Base-by-base conservation (phyloP, 371 early-diverging fungal genomes). In the Rhizopus sp. region DNA sequence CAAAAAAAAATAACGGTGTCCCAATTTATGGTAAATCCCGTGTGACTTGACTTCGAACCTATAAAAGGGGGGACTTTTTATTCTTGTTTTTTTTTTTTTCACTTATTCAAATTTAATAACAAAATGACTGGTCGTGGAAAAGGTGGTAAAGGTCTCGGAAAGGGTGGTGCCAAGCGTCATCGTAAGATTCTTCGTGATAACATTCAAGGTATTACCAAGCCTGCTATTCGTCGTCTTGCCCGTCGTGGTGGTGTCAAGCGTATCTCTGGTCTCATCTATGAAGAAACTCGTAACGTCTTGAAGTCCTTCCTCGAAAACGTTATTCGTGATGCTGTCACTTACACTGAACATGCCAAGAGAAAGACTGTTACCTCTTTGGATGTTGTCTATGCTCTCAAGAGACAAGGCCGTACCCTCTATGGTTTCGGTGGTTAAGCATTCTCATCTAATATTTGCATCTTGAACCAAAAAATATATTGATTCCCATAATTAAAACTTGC, bases 131-230 rank as follows among this genome's bases (percentile, higher is more conserved):
- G 93, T 75, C 88, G 95, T 79, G 98, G 97, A 69, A 97, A 97
- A 86, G 94, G 95, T 78, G 96, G 96, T 78, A 97, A 96, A 85
- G 96, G 96, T 76, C 84, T 93, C 64, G 96, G 96, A 88, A 96
- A 94, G 83, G 95, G 95, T 66, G 93, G 94, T 61, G 96, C 96
- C 73, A 97, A 97, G 88, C 97, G 99, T 78, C 99, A 99, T 83
- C 92, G 99, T 85, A 98, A 97, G 91, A 95, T 98, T 84, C 89
- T 97, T 78, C n/a, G n/a, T n/a, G n/a, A n/a, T n/a, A n/a, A n/a
- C n/a, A n/a, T n/a, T n/a, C n/a, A n/a, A n/a, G n/a, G n/a, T n/a
- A n/a, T n/a, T n/a, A n/a, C n/a, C n/a, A n/a, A n/a, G n/a, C n/a
- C n/a, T n/a, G n/a, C n/a, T n/a, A n/a, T n/a, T n/a, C n/a, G n/a